Evolutionary conservation across 805 yeast species (phyloP), one percentile per base, ranked within the genome.

Genomic region (Ogataea wickerhamii): DNA sequence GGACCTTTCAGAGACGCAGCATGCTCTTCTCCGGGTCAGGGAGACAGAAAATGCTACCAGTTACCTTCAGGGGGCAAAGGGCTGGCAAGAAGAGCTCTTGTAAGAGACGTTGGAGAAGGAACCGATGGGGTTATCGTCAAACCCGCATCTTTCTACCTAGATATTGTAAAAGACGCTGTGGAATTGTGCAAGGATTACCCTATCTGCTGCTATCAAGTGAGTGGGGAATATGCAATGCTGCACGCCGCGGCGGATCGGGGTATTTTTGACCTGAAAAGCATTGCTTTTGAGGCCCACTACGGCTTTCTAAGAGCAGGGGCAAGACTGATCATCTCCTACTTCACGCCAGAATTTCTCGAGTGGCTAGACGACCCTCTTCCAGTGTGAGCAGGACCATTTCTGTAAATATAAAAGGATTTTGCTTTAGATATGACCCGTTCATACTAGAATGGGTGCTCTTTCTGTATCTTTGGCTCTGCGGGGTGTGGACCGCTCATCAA

Each of bases 1-100:
- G 98, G 98, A 1, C 98, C 98, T 4, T 93, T 93, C 71, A 75
- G 98, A 61, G 98, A 93, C 53, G 97, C 97, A 31, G 98, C 98
- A 3, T 93, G 94, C 25, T 83, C 95, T 36, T 71, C 81, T 4
- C 98, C 98, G 7, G 74, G 86, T 16, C 72, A 76, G 43, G 98
- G 98, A 38, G 97, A 93, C 63, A 78, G 98, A 60, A 85, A 81
- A 60, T 77, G 87, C 47, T 93, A 93, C 63, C 98, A 93, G 67
- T 72, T 93, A 43, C 98, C 98, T 7, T 74, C 89, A 3, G 94
- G 88, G 14, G 96, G 95, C 18, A 76, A 85, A 33, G 98, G 98
- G 0, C 71, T 93, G 40, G 98, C 98, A 7, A 82, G 94, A 54
- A 71, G 98, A 46, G 98, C 98, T 1, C 67, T 93, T 49, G 58